Base-by-base conservation (phyloP, 2,329 filamentous ascomycete genomes). In the Scortechinia acanthostroma region DNA sequence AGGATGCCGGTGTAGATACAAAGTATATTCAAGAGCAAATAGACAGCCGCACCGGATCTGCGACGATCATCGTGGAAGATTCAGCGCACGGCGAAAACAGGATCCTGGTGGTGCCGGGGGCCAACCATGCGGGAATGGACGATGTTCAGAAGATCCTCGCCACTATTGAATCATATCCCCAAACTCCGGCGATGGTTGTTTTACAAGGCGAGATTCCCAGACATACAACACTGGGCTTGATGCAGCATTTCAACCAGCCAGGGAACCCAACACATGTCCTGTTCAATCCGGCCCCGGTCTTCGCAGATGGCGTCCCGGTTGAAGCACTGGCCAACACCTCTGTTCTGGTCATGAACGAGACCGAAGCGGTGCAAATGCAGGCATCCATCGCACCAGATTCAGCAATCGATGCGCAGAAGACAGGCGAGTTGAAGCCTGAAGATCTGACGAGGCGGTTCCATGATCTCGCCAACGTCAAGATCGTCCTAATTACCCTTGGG, bases 401-500 rank as follows among this genome's bases (percentile, higher is more conserved):
- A 14, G 44, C 23, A 20, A 20, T 21, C 28, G 37, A 21, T 22
- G 21, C 15, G 4, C 23, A 16, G 13, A 21, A 46, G 44, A 20
- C 19, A 10, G n/a, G 10, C 17, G 44, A 22, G n/a, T 5, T 43
- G 44, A 43, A 43, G 28, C 42, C 22, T 17, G 42, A 46, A 28
- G 21, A 46, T 22, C 17, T 46, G 19, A 37, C 44, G 13, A 17
- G 15, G 4, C 16, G 42, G 10, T 46, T 43, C 44, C 44, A 46
- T 43, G 37, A 21, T 17, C 21, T 22, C 28, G 44, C 35, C 23
- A 28, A 43, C 19, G 21, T 45, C 22, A 20, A 44, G 5, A 45
- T 46, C n/a, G 42, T 49, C 4, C 23, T 49, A 19, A 47, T 49
- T 21, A 49, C 46, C 2, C 42, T 49, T 30, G 46, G 48, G 13